These are phyloP conservation scores for Sphaerobolus stellatus DNA, from an alignment of 1,284 basidiomycete species.

Conservation along the genomic window DNA sequence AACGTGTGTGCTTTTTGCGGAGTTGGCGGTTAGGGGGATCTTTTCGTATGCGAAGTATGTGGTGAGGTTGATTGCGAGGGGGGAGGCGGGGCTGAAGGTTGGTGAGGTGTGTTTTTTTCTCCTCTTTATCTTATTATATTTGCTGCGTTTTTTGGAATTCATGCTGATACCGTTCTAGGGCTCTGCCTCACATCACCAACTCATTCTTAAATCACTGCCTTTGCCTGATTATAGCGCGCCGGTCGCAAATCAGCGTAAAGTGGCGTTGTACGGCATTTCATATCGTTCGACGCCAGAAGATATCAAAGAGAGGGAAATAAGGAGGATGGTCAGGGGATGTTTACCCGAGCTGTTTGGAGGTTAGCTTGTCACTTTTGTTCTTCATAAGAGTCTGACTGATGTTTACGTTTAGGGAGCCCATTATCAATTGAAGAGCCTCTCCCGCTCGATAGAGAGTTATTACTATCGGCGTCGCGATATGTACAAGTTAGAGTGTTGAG, in stretches of 20 bases:
- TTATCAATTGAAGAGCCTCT: constrained; percentile 6
- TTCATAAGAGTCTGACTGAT: constrained; percentile 44
- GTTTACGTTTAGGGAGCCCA: constrained; percentile 6
- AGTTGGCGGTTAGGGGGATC: constrained; percentile 70
- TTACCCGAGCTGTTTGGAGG: constrained; percentile 70
- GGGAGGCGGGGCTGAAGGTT: constrained; percentile 60
- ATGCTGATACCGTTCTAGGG: constrained; percentile 22
- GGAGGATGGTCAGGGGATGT: constrained; percentile 61
- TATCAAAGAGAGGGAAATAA: constrained; percentile 60
- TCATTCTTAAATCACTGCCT: constrained; percentile 68
- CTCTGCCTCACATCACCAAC: constrained; percentile 58
- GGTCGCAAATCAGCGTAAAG: constrained; percentile 63
- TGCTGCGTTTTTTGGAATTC: too few species aligned
- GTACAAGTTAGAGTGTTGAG: constrained; percentile 67
- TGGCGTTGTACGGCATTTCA: constrained; percentile 64
- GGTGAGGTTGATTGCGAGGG: constrained; percentile 80
- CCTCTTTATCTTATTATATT: neutral
- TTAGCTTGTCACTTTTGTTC: constrained; percentile 25
- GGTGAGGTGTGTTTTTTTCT: constrained; percentile 43
- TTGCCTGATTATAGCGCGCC: constrained; percentile 56
- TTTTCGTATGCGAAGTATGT: constrained; percentile 87
- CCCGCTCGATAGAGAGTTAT: constrained; percentile 13
- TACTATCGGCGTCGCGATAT: constrained; percentile 58
- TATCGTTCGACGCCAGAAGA: constrained; percentile 69
- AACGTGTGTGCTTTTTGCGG: constrained; percentile 75